These are phyloP conservation scores for Leccinum broughii DNA, from an alignment of 768 basidiomycete genomes.

Conservation along the genomic window DNA sequence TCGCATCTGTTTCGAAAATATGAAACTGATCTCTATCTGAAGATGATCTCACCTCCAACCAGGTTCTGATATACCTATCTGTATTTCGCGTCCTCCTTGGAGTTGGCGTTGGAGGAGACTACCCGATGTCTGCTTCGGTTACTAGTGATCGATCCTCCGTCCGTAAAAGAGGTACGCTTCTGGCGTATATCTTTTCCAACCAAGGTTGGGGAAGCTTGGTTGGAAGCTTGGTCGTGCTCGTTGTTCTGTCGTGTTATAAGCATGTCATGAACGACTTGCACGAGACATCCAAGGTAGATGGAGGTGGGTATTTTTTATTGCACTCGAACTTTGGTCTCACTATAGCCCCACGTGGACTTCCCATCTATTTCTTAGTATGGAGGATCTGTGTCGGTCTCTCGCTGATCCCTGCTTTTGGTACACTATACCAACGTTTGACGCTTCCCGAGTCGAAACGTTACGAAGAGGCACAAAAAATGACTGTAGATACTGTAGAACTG, in stretches of 20 bases:
- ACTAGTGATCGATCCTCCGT: constrained; percentile 66
- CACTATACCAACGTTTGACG: constrained; percentile 74
- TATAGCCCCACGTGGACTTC: not conserved
- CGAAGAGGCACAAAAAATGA: constrained; percentile 39
- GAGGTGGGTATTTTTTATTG: constrained; percentile 44
- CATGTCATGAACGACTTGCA: constrained; percentile 58
- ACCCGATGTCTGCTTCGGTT: constrained; percentile 73
- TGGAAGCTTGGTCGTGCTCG: constrained; percentile 60
- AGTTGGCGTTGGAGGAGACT: constrained; percentile 78
- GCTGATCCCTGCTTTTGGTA: constrained; percentile 72
- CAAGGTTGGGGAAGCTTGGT: constrained; percentile 77
- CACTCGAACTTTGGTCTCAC: not conserved
- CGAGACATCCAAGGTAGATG: constrained; percentile 66
- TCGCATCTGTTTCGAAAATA: not conserved
- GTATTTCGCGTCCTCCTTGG: constrained; percentile 74
- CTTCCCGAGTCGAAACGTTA: constrained; percentile 68
- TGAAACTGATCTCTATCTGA: constrained; percentile 6
- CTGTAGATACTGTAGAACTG: constrained; percentile 32
- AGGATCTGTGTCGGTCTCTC: constrained; percentile 72
- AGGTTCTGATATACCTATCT: constrained; percentile 60
- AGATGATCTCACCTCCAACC: constrained; percentile 51
- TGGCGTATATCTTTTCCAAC: constrained; percentile 76
- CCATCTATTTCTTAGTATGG: constrained; percentile 50
- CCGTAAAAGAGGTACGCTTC: constrained; percentile 67
- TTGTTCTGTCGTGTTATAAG: constrained; percentile 66